phyloP scores from a whole-genome alignment of 2,329 filamentous ascomycete genomes.

The Diaporthe eres region DNA sequence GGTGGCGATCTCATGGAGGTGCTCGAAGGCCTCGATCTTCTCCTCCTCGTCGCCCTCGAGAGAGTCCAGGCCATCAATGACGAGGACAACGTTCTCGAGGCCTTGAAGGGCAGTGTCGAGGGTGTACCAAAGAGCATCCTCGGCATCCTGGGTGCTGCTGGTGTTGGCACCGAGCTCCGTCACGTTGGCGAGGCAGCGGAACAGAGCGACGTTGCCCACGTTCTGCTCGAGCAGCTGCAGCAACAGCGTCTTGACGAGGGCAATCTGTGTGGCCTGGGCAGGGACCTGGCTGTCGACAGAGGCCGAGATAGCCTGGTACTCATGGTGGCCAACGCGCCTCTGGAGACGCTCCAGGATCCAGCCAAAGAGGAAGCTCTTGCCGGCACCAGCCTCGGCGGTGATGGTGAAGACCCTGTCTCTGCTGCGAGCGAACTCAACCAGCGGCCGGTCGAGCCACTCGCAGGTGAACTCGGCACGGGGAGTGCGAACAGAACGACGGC shows the following conservation, averaged over 20 bases:
- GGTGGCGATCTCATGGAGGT: slow-evolving; percentile 41
- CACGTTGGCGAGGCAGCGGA: slow-evolving; percentile 42
- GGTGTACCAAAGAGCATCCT: slow-evolving; percentile 45
- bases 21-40: slow-evolving; percentile 41
- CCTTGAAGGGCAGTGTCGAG: slow-evolving; percentile 41
- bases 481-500: slow-evolving; percentile 38
- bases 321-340: slow-evolving; percentile 39
- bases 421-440: slow-evolving; percentile 41
- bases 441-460: slow-evolving; percentile 41
- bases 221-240: slow-evolving; percentile 43
- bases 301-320: slow-evolving; percentile 42
- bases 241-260: slow-evolving; percentile 41
- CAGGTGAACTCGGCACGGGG: slow-evolving; percentile 42
- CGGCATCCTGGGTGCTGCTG: slow-evolving; percentile 47
- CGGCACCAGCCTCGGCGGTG: slow-evolving; percentile 41
- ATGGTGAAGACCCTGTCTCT: slow-evolving; percentile 41
- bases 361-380: slow-evolving; percentile 41
- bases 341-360: slow-evolving; percentile 42
- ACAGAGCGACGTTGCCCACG: slow-evolving; percentile 41
- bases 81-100: slow-evolving; percentile 42
- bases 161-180: slow-evolving; percentile 44
- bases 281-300: slow-evolving; percentile 42
- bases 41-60: slow-evolving; percentile 42
- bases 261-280: slow-evolving; percentile 41
- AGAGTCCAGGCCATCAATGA: slow-evolving; percentile 40